Evolutionary conservation across 2,329 filamentous ascomycete genomes (phyloP), one percentile per base, ranked within the genome.

Genomic region (Venturia carpophila): DNA sequence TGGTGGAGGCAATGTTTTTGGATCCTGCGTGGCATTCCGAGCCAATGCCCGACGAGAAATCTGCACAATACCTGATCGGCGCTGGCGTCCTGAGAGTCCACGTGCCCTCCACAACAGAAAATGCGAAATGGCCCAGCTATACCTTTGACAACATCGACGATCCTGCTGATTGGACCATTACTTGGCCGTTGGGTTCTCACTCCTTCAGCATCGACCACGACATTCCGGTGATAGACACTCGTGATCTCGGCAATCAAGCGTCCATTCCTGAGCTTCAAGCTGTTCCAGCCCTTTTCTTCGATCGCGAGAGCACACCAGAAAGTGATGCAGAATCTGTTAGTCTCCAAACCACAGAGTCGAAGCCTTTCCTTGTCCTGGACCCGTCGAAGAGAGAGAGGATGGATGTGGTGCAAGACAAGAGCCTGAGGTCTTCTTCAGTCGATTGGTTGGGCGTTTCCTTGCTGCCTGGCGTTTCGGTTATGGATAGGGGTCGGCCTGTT

Each of bases 401-500:
- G 52, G 52, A 58, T 37, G 52, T 58, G 10, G 52, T 58, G 52
- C 52, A 19, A 37, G 52, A 58, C 13, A 58, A 37, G 30, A 58
- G 15, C n/a, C 4, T 27, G 27, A 34, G 52, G 27, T 37, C 37
- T n/a, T 58, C 52, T 19, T 58, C 52, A 6, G 52, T 58, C 30
- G 52, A 58, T 58, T 58, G 52, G 52, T 58, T 58, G 52, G 52
- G 52, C 15, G 52, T 58, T 37, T 34, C 27, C 27, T 27, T 58
- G 27, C 30, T 58, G 27, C 52, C 52, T 37, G 52, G 52, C 19
- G 52, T 58, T 37, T 58, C 52, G 19, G 45, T 63, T 49, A 63
- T 63, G 61, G 61, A 63, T 30, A 27, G 61, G 41, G 61, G 61
- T 19, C 41, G 61, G 30, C 61, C 61, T 39, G 61, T 63, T 10